These are phyloP conservation scores for Gymnopilus junonius DNA, from an alignment of 768 basidiomycete genomes.

Conservation along the genomic window DNA sequence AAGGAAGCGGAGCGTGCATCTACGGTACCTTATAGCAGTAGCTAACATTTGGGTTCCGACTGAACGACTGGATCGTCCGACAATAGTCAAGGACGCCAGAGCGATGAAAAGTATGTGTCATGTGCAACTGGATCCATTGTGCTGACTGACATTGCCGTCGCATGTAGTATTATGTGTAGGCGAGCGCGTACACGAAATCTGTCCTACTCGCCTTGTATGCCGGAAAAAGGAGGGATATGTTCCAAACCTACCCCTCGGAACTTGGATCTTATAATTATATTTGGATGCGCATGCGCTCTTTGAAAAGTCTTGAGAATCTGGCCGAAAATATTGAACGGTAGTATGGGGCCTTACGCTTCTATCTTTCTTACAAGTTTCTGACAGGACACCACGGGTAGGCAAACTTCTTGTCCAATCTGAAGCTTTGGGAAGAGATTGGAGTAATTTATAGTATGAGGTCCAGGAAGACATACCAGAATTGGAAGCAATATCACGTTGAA, in stretches of 20 bases:
- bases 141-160: too few species aligned
- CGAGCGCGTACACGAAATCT: too few species aligned
- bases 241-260: too few species aligned
- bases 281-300: background rate
- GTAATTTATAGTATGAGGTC: background rate
- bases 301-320: background rate
- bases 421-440: background rate
- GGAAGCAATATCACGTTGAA: background rate
- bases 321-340: background rate
- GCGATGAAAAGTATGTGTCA: too few species aligned
- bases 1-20: background rate
- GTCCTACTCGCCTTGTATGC: background rate
- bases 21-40: too few species aligned
- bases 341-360: background rate
- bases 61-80: too few species aligned
- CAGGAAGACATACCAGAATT: background rate
- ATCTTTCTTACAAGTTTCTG: background rate
- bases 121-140: too few species aligned
- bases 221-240: too few species aligned
- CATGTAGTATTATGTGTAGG: too few species aligned
- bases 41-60: too few species aligned
- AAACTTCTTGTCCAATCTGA: background rate
- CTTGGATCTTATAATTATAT: background rate
- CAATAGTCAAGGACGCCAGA: too few species aligned
- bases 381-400: background rate